Conservation (phyloP, 2,329 filamentous ascomycete species). For the Clonostachys rhizophaga region DNA sequence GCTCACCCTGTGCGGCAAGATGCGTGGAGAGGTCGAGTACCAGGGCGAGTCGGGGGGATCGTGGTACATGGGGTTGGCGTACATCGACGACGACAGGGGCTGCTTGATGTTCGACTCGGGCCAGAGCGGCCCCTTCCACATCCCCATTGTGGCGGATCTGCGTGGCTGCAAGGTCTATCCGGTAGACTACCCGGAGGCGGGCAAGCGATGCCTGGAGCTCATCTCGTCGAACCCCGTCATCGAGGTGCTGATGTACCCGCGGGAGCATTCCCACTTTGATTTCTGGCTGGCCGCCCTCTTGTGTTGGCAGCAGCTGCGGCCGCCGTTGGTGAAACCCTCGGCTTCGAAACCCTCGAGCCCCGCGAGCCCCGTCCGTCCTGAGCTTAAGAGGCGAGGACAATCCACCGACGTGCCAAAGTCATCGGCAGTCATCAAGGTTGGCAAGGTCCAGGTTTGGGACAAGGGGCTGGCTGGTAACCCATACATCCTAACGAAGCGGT, state of each 20-base stretch:
- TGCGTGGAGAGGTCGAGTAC: slow-evolving; percentile 76
- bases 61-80: slow-evolving; percentile 71
- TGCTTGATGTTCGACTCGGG: slow-evolving; percentile 71
- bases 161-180: slow-evolving; percentile 67
- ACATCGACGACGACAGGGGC: slow-evolving; percentile 72
- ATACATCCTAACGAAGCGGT: slow-evolving; percentile 48
- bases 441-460: slow-evolving; percentile 88
- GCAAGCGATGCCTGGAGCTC: slow-evolving; percentile 48
- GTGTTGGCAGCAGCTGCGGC: slow-evolving; percentile 74
- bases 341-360: slow-evolving; percentile 28
- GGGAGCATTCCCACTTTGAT: slow-evolving; percentile 63
- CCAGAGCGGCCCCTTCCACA: slow-evolving; percentile 59
- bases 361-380: slow-evolving; percentile 28
- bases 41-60: slow-evolving; percentile 53
- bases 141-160: slow-evolving; percentile 66
- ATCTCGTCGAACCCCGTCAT: slow-evolving; percentile 46
- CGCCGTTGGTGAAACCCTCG: slow-evolving; percentile 49
- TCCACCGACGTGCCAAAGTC: slow-evolving; percentile 23
- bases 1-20: slow-evolving; percentile 72
- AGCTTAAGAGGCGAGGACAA: slow-evolving; percentile 34
- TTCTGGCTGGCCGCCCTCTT: slow-evolving; percentile 76
- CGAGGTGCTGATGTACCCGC: slow-evolving; percentile 62
- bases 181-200: slow-evolving; percentile 38
- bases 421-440: slow-evolving; percentile 87
- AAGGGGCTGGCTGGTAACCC: slow-evolving; percentile 58